Percentiles rank a stretch among this genome's conserved stretches.
These are phyloP conservation scores for Exophiala dermatitidis DNA, from an alignment of 2,329 filamentous ascomycete genomes.

Conservation along the genomic window DNA sequence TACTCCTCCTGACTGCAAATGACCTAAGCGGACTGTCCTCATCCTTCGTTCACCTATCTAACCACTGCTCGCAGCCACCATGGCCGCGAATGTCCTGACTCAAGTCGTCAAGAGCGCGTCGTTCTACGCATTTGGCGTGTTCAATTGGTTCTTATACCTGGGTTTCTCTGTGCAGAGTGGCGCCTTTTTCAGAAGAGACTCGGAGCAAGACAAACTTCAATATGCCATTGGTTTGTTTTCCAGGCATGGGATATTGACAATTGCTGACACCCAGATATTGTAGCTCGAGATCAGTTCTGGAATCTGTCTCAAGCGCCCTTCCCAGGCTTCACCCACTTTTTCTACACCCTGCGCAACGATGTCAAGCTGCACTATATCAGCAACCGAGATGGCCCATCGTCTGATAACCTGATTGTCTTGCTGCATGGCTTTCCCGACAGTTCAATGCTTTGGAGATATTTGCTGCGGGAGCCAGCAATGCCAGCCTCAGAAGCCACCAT, in stretches of 20 bases:
- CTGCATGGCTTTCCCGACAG: conserved; percentile 56
- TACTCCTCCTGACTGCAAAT: background rate
- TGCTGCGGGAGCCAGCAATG: conserved; percentile 39
- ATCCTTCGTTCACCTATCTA: background rate
- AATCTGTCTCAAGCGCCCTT: conserved; percentile 39
- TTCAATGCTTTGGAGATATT: conserved; percentile 47
- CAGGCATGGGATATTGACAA: background rate
- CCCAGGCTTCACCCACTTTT: conserved; percentile 44
- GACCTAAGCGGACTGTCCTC: background rate
- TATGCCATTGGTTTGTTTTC: conserved; percentile 35
- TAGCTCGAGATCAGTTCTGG: conserved; percentile 50
- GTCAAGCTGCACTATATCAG: conserved; percentile 51
- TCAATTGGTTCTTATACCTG: conserved; percentile 32
- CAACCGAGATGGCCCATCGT: conserved; percentile 32
- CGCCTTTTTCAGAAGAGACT: conserved; percentile 33
- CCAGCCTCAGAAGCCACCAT: conserved; percentile 39
- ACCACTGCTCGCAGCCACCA: background rate
- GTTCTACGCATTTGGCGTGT: conserved; percentile 30
- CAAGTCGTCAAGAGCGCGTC: conserved; percentile 5
- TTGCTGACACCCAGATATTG: conserved; percentile 3
- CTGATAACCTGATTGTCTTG: conserved; percentile 42
- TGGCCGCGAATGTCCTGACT: conserved; percentile 13
- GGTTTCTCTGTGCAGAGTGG: conserved; percentile 31
- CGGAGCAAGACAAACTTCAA: conserved; percentile 37
- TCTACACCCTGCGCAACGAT: conserved; percentile 44